Evolutionary conservation across 148 eudicot genomes (phyloP).

Genomic region (Simmondsia chinensis): DNA sequence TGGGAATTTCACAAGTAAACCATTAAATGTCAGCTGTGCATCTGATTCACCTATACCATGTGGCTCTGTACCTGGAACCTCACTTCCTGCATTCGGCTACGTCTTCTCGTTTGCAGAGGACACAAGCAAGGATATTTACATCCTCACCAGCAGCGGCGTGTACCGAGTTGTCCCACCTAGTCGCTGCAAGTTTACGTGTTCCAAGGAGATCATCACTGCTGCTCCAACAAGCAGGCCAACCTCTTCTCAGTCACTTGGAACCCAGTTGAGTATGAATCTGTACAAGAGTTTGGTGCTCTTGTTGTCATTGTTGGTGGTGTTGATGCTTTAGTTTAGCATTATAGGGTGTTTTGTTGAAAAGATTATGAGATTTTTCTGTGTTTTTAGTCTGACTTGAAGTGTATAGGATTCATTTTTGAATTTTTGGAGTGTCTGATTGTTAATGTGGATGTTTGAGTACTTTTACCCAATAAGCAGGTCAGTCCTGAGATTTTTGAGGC

Average conservation of each 20-base stretch:
- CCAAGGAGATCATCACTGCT: constrained; percentile 40
- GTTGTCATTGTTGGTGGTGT: constrained; percentile 3
- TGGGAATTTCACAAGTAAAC: constrained; percentile 47
- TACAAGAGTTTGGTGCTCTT: constrained; percentile 6
- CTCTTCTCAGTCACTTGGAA: constrained; percentile 12
- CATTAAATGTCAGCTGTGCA: constrained; percentile 48
- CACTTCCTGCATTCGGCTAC: constrained; percentile 56
- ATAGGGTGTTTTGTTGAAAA: not conserved
- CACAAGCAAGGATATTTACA: constrained; percentile 44
- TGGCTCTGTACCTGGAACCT: constrained; percentile 35
- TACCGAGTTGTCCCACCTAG: constrained; percentile 65
- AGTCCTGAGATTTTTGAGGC: too few species aligned
- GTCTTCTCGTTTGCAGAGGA: constrained; percentile 78
- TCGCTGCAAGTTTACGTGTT: constrained; percentile 55
- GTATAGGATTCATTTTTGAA: too few species aligned
- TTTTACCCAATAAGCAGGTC: too few species aligned
- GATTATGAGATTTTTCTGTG: too few species aligned
- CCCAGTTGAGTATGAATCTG: constrained; percentile 7
- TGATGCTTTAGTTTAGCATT: not conserved
- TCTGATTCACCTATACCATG: constrained; percentile 59
- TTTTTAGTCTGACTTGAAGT: too few species aligned
- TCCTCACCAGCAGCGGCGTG: constrained; percentile 67
- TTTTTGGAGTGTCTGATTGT: too few species aligned
- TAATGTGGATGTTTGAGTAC: too few species aligned
- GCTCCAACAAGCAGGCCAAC: constrained; percentile 1